Base-by-base conservation (phyloP, 208 protist genomes). In the Leptomonas seymouri region DNA sequence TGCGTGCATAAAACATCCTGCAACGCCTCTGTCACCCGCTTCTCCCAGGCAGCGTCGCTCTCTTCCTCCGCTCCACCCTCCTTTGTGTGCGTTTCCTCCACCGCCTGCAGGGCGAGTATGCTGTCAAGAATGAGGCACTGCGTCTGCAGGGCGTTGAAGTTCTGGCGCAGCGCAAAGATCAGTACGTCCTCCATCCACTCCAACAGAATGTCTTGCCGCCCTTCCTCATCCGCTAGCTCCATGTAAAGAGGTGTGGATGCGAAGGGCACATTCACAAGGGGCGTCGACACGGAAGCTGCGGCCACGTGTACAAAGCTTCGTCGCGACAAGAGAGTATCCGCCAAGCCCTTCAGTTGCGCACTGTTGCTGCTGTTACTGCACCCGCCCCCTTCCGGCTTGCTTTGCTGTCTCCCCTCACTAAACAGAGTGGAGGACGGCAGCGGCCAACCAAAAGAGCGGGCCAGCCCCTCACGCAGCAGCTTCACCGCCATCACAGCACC, bases 101-200 rank as follows among this genome's bases (percentile, higher is more conserved):
- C n/a, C 36, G 58, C 36, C 28, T 78, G 63, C 66, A 93, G 56
- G 30, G 89, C 65, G 20, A 81, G 74, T 49, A 91, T 67, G 28
- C 80, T 80, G 31, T 85, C 73, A 3, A 93, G 78, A 46, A 95
- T 69, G 11, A 95, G 57, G 56, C 81, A 89, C 51, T 85, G 87
- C 50, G 78, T 65, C 79, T 95, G 90, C 53, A 75, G 64, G 7
- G 65, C 65, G 9, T 71, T 84, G 64, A 91, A 93, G 31, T 67
- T 76, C 12, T 71, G 66, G 31, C 71, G 67, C 5, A 64, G 41
- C 0, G 81, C 62, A 34, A 93, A 92, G 21, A 78, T 51, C 23
- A 93, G 69, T 8, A 87, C 44, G 21, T 90, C 87, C 60, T 90
- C 82, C 44, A 90, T 87, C 90, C 90, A 95, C 67, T 93, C 85